Percentiles rank a stretch among this genome's conserved stretches.
phyloP scores from a whole-genome alignment of 1,139 yeast species.

The Geotrichum cucujoidarum region DNA sequence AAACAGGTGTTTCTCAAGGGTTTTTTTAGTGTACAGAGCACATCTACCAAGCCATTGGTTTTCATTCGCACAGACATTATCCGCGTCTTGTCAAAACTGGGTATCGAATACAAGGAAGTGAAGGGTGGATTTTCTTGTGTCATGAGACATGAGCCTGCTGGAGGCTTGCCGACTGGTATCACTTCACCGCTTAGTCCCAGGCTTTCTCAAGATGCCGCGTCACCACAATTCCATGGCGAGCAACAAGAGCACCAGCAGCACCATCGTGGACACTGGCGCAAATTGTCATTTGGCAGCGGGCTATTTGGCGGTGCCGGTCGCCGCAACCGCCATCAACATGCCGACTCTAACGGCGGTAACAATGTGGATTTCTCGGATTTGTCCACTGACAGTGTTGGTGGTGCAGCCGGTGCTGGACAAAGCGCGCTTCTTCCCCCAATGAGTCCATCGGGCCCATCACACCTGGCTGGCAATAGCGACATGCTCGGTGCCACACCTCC shows the following conservation, averaged over 20 bases:
- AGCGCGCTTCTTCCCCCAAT: constrained; percentile 3
- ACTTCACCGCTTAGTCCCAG: background rate
- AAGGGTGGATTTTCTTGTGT: constrained; percentile 91
- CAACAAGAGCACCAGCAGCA: background rate
- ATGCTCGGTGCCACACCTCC: constrained; percentile 15
- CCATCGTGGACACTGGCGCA: constrained; percentile 34
- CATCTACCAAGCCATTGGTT: constrained; percentile 88
- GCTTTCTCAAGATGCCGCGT: background rate
- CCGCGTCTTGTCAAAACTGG: constrained; percentile 67
- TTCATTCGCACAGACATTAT: constrained; percentile 83
- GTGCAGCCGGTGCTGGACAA: background rate
- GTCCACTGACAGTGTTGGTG: constrained; percentile 33
- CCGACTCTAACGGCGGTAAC: constrained; percentile 22
- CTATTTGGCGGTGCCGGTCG: constrained; percentile 23
- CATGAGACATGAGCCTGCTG: constrained; percentile 47
- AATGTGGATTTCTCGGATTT: constrained; percentile 29
- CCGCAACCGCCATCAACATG: constrained; percentile 26
- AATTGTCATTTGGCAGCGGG: constrained; percentile 35
- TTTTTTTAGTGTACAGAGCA: constrained; percentile 89
- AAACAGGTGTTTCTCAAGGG: constrained; percentile 90
- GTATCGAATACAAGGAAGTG: constrained; percentile 82
- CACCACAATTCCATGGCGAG: constrained; percentile 8
- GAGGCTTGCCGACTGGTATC: background rate
- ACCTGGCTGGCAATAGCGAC: constrained; percentile 15
- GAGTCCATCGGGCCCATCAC: constrained; percentile 9